Evolutionary conservation across 768 basidiomycete genomes (phyloP), one percentile per base, ranked within the genome.

Genomic region (Pleurotus citrinopileatus): DNA sequence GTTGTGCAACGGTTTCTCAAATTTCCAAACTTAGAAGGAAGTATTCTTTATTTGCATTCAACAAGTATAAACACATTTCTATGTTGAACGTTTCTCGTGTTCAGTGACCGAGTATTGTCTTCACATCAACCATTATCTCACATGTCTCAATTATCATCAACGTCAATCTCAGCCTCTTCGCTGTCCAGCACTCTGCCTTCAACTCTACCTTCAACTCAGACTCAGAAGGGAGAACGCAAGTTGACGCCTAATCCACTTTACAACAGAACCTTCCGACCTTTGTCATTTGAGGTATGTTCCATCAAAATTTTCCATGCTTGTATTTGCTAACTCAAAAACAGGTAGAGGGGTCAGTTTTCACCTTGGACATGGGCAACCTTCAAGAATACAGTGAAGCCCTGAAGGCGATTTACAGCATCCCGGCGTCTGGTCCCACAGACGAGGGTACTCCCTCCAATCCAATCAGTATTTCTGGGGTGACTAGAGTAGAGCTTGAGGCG

Each of bases 401-500:
- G 26, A 48, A 28, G 20, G 26, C 45, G 15, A 42, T 57, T 13
- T 37, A 36, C 34, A 10, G 15, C 23, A 43, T 47, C 19, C 53
- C 53, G 17, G 23, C 3, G 3, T 13, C 26, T 10, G 17, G n/a
- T 3, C 10, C 20, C 9, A 26, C 23, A 20, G 19, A 27, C 15
- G 55, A 57, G n/a, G 55, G 55, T 23, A 53, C 55, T 2, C 27
- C 10, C 22, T 42, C 54, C 8, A 53, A 54, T 20, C 56, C 56
- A 3, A 36, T 57, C 26, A 29, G 27, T 4, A 7, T 57, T 3
- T 10, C 10, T 8, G 44, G 28, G 3, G 26, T 54, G n/a, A 40
- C 22, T n/a, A n/a, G 25, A 4, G 4, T 13, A 22, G 43, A 46
- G 28, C 34, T 53, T 13, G 42, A 45, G 28, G 45, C 50, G 2